Conservation (phyloP, 345 rosid genomes). For the Euphorbia pulcherrima region DNA sequence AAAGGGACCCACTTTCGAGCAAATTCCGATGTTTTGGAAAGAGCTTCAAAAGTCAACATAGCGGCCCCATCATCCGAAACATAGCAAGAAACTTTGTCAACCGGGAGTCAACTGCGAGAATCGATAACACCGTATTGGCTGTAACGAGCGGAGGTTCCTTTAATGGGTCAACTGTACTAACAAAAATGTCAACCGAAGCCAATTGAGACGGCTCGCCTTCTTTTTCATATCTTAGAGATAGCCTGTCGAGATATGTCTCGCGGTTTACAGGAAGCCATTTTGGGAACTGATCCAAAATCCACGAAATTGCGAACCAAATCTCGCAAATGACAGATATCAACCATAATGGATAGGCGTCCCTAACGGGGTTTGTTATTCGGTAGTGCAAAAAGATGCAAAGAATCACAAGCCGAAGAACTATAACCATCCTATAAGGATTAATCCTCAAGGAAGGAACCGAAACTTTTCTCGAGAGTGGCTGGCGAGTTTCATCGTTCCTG, state of each 20-base stretch:
- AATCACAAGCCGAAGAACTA: conserved; percentile 31
- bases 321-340: conserved; percentile 34
- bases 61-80: conserved; percentile 77
- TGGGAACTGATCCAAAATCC: conserved; percentile 42
- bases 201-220: conserved; percentile 31
- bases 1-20: conserved; percentile 74
- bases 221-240: conserved; percentile 30
- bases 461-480: conserved; percentile 36
- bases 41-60: conserved; percentile 63
- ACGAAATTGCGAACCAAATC: conserved; percentile 40
- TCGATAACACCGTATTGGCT: conserved; percentile 63
- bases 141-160: conserved; percentile 70
- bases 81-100: conserved; percentile 64
- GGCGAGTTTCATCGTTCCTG: conserved; percentile 38
- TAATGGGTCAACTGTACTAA: conserved; percentile 53
- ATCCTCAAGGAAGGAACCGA: conserved; percentile 33
- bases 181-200: conserved; percentile 26
- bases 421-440: conserved; percentile 36
- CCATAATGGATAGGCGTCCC: conserved; percentile 30
- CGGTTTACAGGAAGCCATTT: conserved; percentile 41
- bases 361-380: conserved; percentile 34
- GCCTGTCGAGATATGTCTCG: conserved; percentile 38
- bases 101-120: conserved; percentile 70
- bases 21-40: conserved; percentile 65
- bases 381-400: conserved; percentile 35